Evolutionary conservation across 495 filamentous ascomycete genomes (phyloP).

Genomic region (Podospora comata): DNA sequence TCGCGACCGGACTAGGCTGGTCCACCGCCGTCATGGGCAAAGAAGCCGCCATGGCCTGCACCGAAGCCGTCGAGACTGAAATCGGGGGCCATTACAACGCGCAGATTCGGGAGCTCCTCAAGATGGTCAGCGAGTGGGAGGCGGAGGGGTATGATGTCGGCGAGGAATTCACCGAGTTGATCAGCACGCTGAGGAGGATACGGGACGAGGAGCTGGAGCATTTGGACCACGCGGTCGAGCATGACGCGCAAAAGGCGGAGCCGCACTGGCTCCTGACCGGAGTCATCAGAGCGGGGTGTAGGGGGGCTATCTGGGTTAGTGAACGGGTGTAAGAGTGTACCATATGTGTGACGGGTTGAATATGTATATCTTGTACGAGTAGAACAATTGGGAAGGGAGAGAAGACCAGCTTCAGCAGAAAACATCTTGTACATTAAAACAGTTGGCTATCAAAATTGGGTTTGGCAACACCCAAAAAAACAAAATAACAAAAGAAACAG

Average conservation of each 20-base stretch:
- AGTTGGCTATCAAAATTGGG: background rate
- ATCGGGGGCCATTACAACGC: conserved; percentile 95
- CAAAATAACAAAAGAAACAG: background rate
- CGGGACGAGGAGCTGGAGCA: conserved; percentile 97
- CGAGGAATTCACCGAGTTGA: conserved; percentile 69
- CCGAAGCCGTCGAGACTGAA: conserved; percentile 97
- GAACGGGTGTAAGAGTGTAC: conserved; percentile 61
- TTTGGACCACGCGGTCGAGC: conserved; percentile 87
- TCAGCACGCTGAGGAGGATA: conserved; percentile 73
- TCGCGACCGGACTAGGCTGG: conserved; percentile 85
- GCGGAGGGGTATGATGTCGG: conserved; percentile 70
- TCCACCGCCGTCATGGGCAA: conserved; percentile 82
- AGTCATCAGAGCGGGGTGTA: conserved; percentile 81
- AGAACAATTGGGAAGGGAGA: background rate
- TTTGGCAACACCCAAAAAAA: background rate
- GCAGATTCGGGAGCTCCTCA: conserved; percentile 75
- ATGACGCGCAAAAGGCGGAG: conserved; percentile 82
- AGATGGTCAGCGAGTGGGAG: conserved; percentile 69
- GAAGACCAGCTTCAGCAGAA: background rate
- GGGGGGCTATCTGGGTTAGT: conserved; percentile 88
- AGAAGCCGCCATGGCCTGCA: conserved; percentile 98
- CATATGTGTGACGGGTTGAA: background rate
- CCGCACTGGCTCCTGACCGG: conserved; percentile 89
- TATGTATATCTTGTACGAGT: background rate
- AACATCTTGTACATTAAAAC: background rate